Evolutionary conservation across 2,329 filamentous ascomycete species (phyloP), one percentile per base, ranked within the genome.

Genomic region (Zymoseptoria brevis): DNA sequence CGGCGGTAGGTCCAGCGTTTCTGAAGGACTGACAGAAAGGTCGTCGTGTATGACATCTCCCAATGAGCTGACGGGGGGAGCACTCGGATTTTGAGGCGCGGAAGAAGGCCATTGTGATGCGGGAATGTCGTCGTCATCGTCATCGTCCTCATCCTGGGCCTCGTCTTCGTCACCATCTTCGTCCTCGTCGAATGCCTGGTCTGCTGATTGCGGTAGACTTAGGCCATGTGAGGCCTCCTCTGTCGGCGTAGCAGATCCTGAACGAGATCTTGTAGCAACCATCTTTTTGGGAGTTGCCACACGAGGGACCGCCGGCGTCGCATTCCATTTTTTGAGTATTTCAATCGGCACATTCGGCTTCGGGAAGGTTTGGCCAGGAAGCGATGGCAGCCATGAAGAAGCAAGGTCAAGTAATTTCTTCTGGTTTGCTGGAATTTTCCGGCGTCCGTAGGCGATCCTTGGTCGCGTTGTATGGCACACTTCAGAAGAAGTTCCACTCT

Each of bases 381-480:
- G 62, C 8, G 75, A 62, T 7, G 75, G 73, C 8, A 72, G 59
- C 74, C 74, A 76, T 6, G 68, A 80, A 16, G 77, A 73, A 5
- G 71, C 61, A 9, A 74, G 68, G 5, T 78, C 74, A 1, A 87
- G 70, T 4, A 86, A 71, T 8, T 72, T 64, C 50, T 70, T 67
- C 64, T 87, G 84, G 16, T 80, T 75, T 24, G 69, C 72, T 1
- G 79, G 75, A 4, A 76, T 71, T 29, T 58, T 69, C 22, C 62
- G 59, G 2, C 68, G 65, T 13, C 64, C 64, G 55, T 72, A 69
- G 22, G 60, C 61, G 49, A 62, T 45, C 22, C 21, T n/a, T 50
- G 48, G 16, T 30, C 55, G 52, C 56, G 58, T 45, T 48, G 53
- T 16, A 8, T 55, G 24, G n/a, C 24, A 21, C 13, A 21, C n/a